A percentile compares a stretch with the other conserved stretches of the same genome.
phyloP scores from a whole-genome alignment of 2,329 filamentous ascomycete genomes.

The Penicillium brevicompactum region DNA sequence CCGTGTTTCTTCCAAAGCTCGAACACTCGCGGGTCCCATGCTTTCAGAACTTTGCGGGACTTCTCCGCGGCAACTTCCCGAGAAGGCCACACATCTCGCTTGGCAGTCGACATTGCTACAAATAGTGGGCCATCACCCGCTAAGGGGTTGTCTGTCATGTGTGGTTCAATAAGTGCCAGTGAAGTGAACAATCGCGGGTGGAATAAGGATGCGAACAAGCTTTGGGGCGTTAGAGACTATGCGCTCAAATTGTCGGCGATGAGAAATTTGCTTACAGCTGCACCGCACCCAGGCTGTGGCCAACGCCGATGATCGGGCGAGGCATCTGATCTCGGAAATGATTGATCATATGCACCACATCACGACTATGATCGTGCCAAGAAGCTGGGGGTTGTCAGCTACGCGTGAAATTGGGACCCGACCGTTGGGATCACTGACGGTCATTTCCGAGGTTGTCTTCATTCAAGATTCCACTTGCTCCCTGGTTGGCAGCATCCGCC shows the following conservation, averaged over 20 bases:
- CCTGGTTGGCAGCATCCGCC: conserved; percentile 5
- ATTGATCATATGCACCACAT: conserved; percentile 9
- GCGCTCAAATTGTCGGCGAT: neutral
- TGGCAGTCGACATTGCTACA: conserved; percentile 1
- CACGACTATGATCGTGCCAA: conserved; percentile 54
- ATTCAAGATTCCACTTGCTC: conserved; percentile 6
- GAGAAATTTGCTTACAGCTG: neutral
- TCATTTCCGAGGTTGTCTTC: conserved; percentile 6
- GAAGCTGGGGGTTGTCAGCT: conserved; percentile 49
- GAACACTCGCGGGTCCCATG: conserved; percentile 11
- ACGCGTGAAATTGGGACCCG: no score
- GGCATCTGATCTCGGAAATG: conserved; percentile 7
- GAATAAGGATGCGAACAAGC: neutral
- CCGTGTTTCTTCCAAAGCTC: conserved; percentile 7
- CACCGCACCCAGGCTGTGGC: conserved; percentile 46
- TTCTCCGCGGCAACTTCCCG: neutral
- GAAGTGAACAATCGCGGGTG: conserved; percentile 8
- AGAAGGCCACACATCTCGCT: conserved; percentile 10
- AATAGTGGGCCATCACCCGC: conserved; percentile 4
- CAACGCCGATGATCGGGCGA: conserved; percentile 2
- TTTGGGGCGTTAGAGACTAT: neutral
- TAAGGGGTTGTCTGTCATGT: conserved; percentile 1
- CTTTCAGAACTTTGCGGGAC: neutral
- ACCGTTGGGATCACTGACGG: neutral
- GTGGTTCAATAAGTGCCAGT: neutral